These are phyloP conservation scores for Cylindrodendrum hubeiense DNA, from an alignment of 2,329 filamentous ascomycete species.

Conservation along the genomic window DNA sequence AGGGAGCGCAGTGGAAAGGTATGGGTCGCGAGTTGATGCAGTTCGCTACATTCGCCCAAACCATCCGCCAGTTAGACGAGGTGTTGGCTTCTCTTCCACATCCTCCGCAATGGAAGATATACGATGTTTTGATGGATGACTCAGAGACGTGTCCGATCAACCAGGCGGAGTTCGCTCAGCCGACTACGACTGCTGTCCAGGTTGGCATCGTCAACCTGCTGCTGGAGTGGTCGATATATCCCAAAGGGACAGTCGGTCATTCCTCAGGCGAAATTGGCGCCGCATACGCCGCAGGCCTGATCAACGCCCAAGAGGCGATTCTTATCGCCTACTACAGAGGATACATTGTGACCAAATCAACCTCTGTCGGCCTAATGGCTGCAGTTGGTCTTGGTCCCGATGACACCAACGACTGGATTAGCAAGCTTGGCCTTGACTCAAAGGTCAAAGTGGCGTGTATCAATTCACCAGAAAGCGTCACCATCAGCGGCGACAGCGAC, in stretches of 20 bases:
- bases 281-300: not conserved
- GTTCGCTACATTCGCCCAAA: too few relatives aligned
- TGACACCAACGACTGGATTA: not conserved
- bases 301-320: not conserved
- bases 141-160: slow-evolving; percentile 36
- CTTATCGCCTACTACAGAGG: not conserved
- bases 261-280: not conserved
- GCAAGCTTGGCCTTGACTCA: too few relatives aligned
- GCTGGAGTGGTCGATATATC: not conserved
- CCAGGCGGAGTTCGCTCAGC: slow-evolving; percentile 53
- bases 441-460: too few relatives aligned
- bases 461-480: not conserved
- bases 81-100: slow-evolving; percentile 5
- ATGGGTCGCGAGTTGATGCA: slow-evolving; percentile 39
- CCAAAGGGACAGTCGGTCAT: not conserved
- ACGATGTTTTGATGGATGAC: not conserved
- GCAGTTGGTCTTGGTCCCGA: not conserved
- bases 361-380: not conserved
- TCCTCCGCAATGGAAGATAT: slow-evolving; percentile 5
- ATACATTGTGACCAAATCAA: not conserved
- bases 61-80: too few relatives aligned
- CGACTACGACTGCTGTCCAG: slow-evolving; percentile 57
- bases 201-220: slow-evolving; percentile 48
- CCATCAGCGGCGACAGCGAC: not conserved
- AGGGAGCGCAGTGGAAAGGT: slow-evolving; percentile 46